Conservation (phyloP, 345 rosid species). For the Lenwebbia sp. region DNA sequence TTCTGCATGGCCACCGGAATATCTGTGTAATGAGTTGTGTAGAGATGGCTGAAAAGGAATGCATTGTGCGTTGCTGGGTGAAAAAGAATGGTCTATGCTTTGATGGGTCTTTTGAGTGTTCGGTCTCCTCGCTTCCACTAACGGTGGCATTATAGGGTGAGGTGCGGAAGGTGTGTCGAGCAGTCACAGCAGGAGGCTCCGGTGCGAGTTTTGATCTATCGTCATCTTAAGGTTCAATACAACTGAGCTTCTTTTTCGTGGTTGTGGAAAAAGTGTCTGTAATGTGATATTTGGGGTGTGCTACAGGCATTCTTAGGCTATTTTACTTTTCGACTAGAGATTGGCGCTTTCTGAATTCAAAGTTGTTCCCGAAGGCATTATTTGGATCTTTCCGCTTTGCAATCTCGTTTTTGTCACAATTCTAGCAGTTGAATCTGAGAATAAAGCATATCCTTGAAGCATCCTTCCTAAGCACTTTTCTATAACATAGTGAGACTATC, state of each 20-base stretch:
- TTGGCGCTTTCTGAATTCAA: background rate
- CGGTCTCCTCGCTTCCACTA: background rate
- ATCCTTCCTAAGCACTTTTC: background rate
- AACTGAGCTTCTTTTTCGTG: background rate
- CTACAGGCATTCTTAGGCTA: background rate
- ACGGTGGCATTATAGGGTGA: background rate
- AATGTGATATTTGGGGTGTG: background rate
- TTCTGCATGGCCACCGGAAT: background rate
- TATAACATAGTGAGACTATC: background rate
- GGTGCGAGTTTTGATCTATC: background rate
- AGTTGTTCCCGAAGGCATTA: background rate
- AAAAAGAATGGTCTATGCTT: background rate
- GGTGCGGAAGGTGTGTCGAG: background rate
- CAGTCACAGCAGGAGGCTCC: background rate
- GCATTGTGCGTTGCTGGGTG: background rate
- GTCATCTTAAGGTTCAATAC: background rate
- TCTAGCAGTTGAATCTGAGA: background rate
- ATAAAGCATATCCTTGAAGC: background rate
- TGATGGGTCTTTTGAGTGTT: background rate
- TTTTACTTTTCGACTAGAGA: background rate
- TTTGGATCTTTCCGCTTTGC: background rate
- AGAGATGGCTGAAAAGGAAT: background rate
- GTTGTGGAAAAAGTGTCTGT: background rate
- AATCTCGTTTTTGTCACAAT: background rate
- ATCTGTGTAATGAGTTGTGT: background rate